Evolutionary conservation across 371 early-diverging fungal species (phyloP).

Genomic region (Mucor indicus): DNA sequence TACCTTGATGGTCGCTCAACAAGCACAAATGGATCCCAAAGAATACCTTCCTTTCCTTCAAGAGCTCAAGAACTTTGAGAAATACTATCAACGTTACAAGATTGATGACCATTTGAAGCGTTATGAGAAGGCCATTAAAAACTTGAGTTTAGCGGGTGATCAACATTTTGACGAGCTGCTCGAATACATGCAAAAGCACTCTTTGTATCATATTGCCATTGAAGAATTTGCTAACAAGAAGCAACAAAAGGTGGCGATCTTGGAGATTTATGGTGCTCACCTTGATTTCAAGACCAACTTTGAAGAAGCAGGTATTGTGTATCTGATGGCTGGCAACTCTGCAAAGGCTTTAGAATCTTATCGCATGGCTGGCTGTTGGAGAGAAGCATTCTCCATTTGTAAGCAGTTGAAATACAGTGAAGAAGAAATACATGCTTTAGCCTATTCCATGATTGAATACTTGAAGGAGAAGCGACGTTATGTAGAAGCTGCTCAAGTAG

Average conservation of each 20-base stretch:
- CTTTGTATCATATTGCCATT: conserved; percentile 64
- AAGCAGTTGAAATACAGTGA: conserved; percentile 52
- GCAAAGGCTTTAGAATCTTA: conserved; percentile 71
- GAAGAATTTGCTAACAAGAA: conserved; percentile 50
- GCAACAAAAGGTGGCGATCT: conserved; percentile 43
- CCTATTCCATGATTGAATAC: conserved; percentile 48
- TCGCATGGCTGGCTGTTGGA: conserved; percentile 64
- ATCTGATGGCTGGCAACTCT: conserved; percentile 59
- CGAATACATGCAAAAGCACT: conserved; percentile 62
- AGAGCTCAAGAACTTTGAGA: conserved; percentile 71
- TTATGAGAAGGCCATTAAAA: conserved; percentile 63
- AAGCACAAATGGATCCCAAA: conserved; percentile 93
- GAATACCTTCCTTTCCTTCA: conserved; percentile 92
- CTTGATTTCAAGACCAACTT: conserved; percentile 53
- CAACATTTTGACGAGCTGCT: conserved; percentile 66
- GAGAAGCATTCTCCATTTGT: conserved; percentile 67
- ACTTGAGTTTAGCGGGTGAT: conserved; percentile 68
- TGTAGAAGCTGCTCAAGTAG: conserved; percentile 60
- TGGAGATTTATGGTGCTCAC: conserved; percentile 66
- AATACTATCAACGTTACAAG: conserved; percentile 75
- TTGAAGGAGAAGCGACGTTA: conserved; percentile 57
- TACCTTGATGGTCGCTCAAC: conserved; percentile 93
- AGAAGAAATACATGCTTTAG: conserved; percentile 48
- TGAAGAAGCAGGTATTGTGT: conserved; percentile 76
- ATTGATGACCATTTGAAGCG: conserved; percentile 88